Percentiles rank a stretch among this genome's conserved stretches.
Evolutionary conservation across 2,329 filamentous ascomycete species (phyloP).

Genomic region (Ceratocystis diversiconidia): DNA sequence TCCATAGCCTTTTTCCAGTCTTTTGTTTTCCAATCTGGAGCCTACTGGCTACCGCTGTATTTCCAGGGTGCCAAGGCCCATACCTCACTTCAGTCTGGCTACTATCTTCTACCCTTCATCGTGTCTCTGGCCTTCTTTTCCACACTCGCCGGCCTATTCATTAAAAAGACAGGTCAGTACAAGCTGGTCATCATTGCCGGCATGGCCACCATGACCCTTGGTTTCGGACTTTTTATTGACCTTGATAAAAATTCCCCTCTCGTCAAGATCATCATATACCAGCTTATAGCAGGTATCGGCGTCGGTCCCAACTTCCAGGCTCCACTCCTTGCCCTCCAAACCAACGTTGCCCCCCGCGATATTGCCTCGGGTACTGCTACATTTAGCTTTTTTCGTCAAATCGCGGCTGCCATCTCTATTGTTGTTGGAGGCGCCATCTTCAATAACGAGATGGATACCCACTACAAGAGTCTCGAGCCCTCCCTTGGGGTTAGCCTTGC

Average conservation of each 20-base stretch:
- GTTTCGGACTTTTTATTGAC: constrained; percentile 49
- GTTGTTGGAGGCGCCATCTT: constrained; percentile 68
- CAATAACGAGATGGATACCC: constrained; percentile 55
- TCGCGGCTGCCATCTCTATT: constrained; percentile 53
- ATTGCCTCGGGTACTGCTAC: constrained; percentile 56
- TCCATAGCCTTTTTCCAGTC: constrained; percentile 58
- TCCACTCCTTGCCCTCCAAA: constrained; percentile 54
- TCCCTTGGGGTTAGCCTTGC: constrained; percentile 39
- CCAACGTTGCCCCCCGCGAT: constrained; percentile 44
- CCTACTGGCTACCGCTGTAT: constrained; percentile 74
- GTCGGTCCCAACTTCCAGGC: constrained; percentile 56
- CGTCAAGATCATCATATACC: constrained; percentile 44
- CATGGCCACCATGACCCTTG: constrained; percentile 45
- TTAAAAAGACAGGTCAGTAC: constrained; percentile 53
- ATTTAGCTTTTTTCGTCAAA: constrained; percentile 52
- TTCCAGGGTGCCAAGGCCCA: constrained; percentile 63
- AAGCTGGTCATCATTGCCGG: constrained; percentile 45
- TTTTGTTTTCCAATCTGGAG: constrained; percentile 60
- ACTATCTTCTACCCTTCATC: constrained; percentile 59
- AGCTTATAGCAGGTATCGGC: constrained; percentile 49
- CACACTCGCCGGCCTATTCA: constrained; percentile 39
- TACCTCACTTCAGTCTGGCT: constrained; percentile 55
- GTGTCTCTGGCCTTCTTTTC: constrained; percentile 52
- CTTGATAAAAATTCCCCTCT: constrained; percentile 42
- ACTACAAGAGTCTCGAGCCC: constrained; percentile 33